A percentile compares a stretch with the other conserved stretches of the same genome.
These are phyloP conservation scores for Cyberlindnera americana DNA, from an alignment of 805 yeast genomes.

Conservation along the genomic window DNA sequence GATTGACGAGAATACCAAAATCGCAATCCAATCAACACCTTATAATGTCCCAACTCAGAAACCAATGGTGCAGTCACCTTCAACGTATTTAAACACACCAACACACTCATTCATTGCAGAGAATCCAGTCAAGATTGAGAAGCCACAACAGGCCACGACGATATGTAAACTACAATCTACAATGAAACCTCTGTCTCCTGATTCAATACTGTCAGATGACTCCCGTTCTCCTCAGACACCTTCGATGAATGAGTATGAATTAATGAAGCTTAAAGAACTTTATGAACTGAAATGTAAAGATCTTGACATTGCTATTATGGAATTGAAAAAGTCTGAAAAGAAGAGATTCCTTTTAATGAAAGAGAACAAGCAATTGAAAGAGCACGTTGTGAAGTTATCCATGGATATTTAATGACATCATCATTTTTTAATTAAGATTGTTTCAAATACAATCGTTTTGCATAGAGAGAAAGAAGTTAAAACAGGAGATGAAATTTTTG, in stretches of 20 bases:
- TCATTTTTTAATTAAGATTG: no score
- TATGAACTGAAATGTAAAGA: conserved; percentile 32
- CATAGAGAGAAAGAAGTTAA: no score
- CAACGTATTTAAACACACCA: background rate
- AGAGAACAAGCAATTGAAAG: conserved; percentile 36
- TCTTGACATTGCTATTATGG: conserved; percentile 30
- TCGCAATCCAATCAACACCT: background rate
- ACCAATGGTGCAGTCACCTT: background rate
- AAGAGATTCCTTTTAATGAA: conserved; percentile 33
- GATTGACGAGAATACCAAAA: conserved; percentile 11
- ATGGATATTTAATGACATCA: conserved; percentile 19
- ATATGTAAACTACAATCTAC: no score
- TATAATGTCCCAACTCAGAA: background rate
- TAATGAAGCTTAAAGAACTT: conserved; percentile 28
- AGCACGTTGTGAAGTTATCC: conserved; percentile 23
- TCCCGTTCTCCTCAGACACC: conserved; percentile 22
- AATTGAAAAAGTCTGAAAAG: conserved; percentile 35
- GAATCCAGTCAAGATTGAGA: no score
- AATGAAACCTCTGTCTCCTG: conserved; percentile 32
- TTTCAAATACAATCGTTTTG: no score
- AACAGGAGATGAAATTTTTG: no score
- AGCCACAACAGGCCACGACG: no score
- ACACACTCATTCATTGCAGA: background rate
- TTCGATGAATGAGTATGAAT: conserved; percentile 4
- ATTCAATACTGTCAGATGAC: conserved; percentile 32